Percentiles rank a stretch among this genome's conserved stretches.
phyloP scores from a whole-genome alignment of 2,329 filamentous ascomycete species.

The Fusarium tricinctum region DNA sequence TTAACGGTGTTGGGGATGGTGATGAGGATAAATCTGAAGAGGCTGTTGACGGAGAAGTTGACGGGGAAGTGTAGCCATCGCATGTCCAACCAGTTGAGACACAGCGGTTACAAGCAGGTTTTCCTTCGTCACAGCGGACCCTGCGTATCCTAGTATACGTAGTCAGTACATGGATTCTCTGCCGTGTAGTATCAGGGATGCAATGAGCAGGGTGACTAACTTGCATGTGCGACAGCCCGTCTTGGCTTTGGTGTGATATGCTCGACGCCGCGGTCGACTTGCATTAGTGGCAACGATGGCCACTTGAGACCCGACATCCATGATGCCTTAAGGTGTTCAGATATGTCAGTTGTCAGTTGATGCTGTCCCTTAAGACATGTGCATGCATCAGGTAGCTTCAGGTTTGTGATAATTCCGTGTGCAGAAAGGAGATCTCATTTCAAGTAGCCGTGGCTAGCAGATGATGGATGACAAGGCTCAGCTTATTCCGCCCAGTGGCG shows the following conservation, averaged over 20 bases:
- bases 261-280: not conserved
- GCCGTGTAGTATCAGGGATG: too few species aligned
- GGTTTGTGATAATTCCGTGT: not conserved
- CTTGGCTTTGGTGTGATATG: not conserved
- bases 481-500: not conserved
- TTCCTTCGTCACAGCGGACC: not conserved
- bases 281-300: accelerated
- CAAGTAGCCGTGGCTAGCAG: not conserved
- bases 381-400: too few species aligned
- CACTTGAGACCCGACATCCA: not conserved
- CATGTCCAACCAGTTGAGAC: conserved; percentile 20
- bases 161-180: not conserved
- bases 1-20: too few species aligned
- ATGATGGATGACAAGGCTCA: too few species aligned
- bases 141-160: not conserved
- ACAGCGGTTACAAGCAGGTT: conserved; percentile 17
- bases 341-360: not conserved
- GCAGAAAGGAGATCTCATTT: not conserved
- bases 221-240: conserved; percentile 1
- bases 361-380: not conserved
- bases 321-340: not conserved
- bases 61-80: conserved; percentile 12
- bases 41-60: not conserved
- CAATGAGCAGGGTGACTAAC: not conserved
- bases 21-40: too few species aligned